Base-by-base conservation (phyloP, 2,329 filamentous ascomycete species). In the Fusarium avenaceum region DNA sequence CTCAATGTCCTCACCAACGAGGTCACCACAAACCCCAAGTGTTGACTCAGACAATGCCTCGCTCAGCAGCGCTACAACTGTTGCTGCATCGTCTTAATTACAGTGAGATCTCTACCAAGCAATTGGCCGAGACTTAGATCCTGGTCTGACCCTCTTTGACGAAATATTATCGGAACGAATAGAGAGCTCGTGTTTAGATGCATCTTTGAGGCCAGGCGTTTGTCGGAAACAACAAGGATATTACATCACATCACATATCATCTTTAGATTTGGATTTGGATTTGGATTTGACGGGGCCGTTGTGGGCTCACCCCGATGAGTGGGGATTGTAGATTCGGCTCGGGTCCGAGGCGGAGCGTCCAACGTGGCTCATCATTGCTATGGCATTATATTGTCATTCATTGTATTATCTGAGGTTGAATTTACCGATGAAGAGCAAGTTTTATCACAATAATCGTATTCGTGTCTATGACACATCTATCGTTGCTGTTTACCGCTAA, bases 1-100 rank as follows among this genome's bases (percentile, higher is more conserved):
- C 45, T 52, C 59, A 22, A 20, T 59, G 7, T 61, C 70, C 28
- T 55, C 63, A 33, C 43, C 38, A 51, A 57, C 14, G 15, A 46
- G 53, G 32, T 11, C 44, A 55, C 51, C 39, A 19, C 24, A 35
- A 15, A 30, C 35, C 15, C 52, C 51, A 35, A 42, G 53, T 33
- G 57, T 57, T 30, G 67, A 70, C 48, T 72, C 72, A 8, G 72
- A 75, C 42, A 67, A 56, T 20, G 63, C 70, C 15, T 75, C 72
- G 50, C 61, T 75, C 42, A 67, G 54, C 42, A 75, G 72, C 39
- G 66, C 52, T 10, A 67, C 56, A 19, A 75, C 70, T 2, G 48
- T 57, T 32, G 69, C 66, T 19, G 67, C 59, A 17, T 63, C 71
- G 30, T 68, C 69, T 38, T 73, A 22, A 22, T 22, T 22, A 71